Conservation (phyloP, 1,284 basidiomycete species). For the Pisolithus thermaeus region DNA sequence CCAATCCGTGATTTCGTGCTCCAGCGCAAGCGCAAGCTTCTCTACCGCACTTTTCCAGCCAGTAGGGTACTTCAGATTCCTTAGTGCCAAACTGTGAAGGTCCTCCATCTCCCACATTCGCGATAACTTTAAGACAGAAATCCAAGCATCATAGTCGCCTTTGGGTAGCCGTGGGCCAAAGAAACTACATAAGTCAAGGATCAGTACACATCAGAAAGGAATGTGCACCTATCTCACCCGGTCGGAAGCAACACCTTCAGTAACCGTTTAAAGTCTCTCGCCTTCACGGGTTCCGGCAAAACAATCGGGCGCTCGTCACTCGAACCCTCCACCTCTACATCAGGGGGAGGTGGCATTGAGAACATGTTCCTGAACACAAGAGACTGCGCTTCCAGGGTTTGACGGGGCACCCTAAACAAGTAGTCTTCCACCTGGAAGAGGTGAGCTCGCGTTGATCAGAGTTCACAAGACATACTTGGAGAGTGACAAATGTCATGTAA, state of each 20-base stretch:
- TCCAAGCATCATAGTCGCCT: background rate
- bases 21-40: slow-evolving; percentile 3
- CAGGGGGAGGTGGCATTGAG: slow-evolving; percentile 11
- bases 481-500: slow-evolving; percentile 17
- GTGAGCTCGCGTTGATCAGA: background rate
- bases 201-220: background rate
- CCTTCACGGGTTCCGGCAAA: slow-evolving; percentile 12
- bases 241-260: slow-evolving; percentile 16
- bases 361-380: slow-evolving; percentile 22
- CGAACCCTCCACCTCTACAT: slow-evolving; percentile 13
- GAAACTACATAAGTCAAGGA: background rate
- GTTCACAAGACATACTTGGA: slow-evolving; percentile 6
- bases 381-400: slow-evolving; percentile 13
- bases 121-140: slow-evolving; percentile 7
- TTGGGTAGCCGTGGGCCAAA: background rate
- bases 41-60: background rate
- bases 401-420: slow-evolving; percentile 19
- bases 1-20: slow-evolving; percentile 6
- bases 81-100: background rate
- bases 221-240: slow-evolving; percentile 3
- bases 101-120: slow-evolving; percentile 7
- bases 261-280: slow-evolving; percentile 17
- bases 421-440: slow-evolving; percentile 16
- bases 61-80: background rate
- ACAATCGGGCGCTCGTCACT: slow-evolving; percentile 13